Base-by-base conservation (phyloP, 169 alveolate species). In the Amoebophrya sp. region DNA sequence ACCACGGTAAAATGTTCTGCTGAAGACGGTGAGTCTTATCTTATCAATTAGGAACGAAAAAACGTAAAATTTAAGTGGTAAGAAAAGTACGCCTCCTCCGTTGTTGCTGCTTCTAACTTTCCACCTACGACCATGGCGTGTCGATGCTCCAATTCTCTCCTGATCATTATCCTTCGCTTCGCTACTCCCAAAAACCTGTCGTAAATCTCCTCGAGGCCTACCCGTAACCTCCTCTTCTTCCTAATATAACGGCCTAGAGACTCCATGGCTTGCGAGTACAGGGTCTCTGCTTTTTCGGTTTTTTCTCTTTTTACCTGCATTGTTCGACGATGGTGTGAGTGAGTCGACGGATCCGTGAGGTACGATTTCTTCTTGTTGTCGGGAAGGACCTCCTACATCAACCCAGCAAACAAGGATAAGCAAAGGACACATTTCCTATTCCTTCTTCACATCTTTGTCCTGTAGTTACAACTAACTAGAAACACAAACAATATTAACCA, bases 191-290 rank as follows among this genome's bases (percentile, higher is more conserved):
- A 6, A 6, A 47, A 12, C 29, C 65, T 29, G 83, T 65, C 83
- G 33, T 0, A 36, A 36, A 65, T 65, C 36, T 65, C 36, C 39
- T 65, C 33, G 38, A 65, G n/a, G 18, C 36, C 2, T 36, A 65
- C 33, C 33, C 83, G 83, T 18, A 26, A 6, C 33, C 83, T 6
- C 39, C 33, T 1, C 83, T 65, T 6, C 39, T 29, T 26, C 36
- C 83, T 29, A 6, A 65, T 36, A 36, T 12, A 65, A 6, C 83
- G 83, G 2, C 36, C 12, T 29, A 65, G 2, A 36, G 33, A 26
- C 83, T 65, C 83, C 36, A 65, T 26, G 33, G 83, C 83, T 26
- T 65, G 83, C 83, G 83, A 65, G n/a, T 6, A 65, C 83, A 65
- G 83, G 38, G 83, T 65, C 33, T 65, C 83, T 10, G 36, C 33